Evolutionary conservation across 805 yeast species (phyloP), one percentile per base, ranked within the genome.

Genomic region (Yamadazyma phyllophila): DNA sequence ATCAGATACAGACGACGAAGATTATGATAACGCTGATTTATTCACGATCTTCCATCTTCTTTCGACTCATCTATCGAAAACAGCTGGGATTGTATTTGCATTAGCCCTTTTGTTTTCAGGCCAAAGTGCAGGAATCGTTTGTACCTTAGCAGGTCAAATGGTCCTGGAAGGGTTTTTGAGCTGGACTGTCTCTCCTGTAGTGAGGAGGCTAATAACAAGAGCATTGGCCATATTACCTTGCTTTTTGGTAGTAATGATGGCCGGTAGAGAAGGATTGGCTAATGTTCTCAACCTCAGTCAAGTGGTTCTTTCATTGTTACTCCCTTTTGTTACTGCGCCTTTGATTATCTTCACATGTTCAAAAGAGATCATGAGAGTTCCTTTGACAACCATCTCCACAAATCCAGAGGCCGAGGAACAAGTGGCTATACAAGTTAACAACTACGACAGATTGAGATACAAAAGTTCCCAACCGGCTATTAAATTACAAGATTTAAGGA

Each of bases 51-150:
- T 90, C 60, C 76, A 83, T 46, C 70, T 90, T 63, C 74, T 90
- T 24, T 73, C 81, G 4, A 69, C 73, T 26, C 87, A 86, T 57
- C 73, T 90, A 33, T 86, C 96, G 1, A 85, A 87, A 12, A 81
- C 90, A 5, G 97, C 97, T 0, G 97, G 96, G 5, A 70, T 87
- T 8, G 83, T 90, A 0, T 90, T 91, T 71, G 97, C 96, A 0
- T 65, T 89, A 41, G 97, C 97, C 1, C 77, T 90, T 65, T 70
- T 90, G 38, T 90, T 87, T 60, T 83, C 92, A 11, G 97, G 97
- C n/a, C 92, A 90, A 59, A 84, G 94, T 57, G 97, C 97, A 2
- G 97, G 97, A 35, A 87, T 92, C 33, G 96, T 90, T 14, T 90
- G 96, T 60, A 91, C 97, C 0, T 75, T 91, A 57, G 91, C 97